phyloP scores from a whole-genome alignment of 345 rosid species.

The Camelina neglecta region DNA sequence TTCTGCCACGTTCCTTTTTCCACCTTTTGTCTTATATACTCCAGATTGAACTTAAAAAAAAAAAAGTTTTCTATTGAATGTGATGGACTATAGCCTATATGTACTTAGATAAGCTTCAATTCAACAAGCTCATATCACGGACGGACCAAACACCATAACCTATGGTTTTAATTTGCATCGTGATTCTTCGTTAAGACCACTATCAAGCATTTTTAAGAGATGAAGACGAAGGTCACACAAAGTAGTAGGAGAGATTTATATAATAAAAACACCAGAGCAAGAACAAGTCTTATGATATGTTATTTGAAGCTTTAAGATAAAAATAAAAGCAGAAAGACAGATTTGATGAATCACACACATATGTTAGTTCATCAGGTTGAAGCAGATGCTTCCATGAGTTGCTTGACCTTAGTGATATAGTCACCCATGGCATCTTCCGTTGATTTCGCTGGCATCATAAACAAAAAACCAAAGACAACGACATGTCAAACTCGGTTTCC shows the following conservation, averaged over 20 bases:
- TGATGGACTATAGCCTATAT: not conserved
- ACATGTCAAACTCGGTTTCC: not conserved
- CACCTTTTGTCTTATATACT: not conserved
- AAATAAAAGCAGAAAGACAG: conserved; percentile 6
- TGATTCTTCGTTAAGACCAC: conserved; percentile 6
- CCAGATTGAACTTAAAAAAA: not conserved
- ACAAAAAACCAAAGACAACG: not conserved
- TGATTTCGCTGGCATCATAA: conserved; percentile 56
- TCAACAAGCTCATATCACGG: not conserved
- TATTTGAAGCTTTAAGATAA: conserved; percentile 36
- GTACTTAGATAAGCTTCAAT: conserved; percentile 1
- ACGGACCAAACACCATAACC: not conserved
- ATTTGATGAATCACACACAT: conserved; percentile 15
- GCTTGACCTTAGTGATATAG: conserved; percentile 80
- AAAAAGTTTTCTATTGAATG: not conserved
- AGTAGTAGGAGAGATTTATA: conserved; percentile 15
- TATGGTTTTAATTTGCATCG: not conserved
- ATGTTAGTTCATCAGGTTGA: conserved; percentile 42
- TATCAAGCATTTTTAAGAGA: conserved; percentile 9
- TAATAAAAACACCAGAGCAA: conserved; percentile 35
- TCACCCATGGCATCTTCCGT: conserved; percentile 77
- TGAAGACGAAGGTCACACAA: conserved; percentile 22
- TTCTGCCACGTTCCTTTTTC: not conserved
- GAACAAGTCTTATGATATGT: conserved; percentile 36
- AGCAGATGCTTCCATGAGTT: conserved; percentile 64